Conservation (phyloP, 2,329 filamentous ascomycete genomes). For the Trichoderma breve region DNA sequence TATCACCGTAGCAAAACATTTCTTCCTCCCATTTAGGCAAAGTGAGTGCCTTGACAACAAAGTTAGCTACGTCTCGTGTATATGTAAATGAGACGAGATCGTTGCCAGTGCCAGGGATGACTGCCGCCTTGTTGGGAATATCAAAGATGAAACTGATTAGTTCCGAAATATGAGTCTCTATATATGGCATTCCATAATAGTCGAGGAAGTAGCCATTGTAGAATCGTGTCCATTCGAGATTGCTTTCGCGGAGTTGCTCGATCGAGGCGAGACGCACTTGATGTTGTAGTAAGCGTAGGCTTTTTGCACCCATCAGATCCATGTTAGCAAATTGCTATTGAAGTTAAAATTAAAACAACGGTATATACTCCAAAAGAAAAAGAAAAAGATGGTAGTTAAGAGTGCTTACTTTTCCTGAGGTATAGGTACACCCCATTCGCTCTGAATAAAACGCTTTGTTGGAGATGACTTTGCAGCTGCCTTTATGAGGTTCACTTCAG, state of each 20-base stretch:
- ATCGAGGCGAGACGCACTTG: not conserved
- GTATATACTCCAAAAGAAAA: not conserved
- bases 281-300: not conserved
- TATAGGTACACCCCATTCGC: not conserved
- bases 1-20: not conserved
- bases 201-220: not conserved
- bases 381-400: not conserved
- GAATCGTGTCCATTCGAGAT: constrained; percentile 1
- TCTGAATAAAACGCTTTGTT: not conserved
- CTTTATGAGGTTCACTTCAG: not conserved
- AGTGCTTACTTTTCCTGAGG: not conserved
- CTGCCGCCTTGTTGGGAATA: not conserved
- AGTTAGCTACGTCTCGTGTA: not conserved
- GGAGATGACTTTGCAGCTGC: not conserved
- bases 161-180: not conserved
- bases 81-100: not conserved
- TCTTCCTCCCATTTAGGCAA: not conserved
- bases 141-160: not conserved
- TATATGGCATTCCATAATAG: constrained; percentile 1
- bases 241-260: not conserved
- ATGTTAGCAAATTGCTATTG: not conserved
- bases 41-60: not conserved
- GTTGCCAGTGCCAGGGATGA: not conserved
- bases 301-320: not conserved
- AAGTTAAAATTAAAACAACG: not conserved